Evolutionary conservation across 1,284 basidiomycete genomes (phyloP), one percentile per base, ranked within the genome.

Genomic region (Apiotrichum brassicae): DNA sequence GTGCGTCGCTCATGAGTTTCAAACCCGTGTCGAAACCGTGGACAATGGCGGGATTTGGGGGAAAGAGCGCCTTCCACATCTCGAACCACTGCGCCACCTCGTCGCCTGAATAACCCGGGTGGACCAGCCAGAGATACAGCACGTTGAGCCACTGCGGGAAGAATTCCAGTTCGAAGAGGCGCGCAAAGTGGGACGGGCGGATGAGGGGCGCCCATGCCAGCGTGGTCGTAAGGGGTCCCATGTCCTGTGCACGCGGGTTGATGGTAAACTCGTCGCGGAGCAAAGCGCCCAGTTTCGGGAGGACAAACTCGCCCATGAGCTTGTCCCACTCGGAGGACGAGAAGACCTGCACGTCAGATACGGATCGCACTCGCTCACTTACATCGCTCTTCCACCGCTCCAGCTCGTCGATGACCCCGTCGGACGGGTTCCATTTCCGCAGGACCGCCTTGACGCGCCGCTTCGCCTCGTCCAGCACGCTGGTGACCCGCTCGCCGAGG

Each of bases 121-220:
- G 86, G 12, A 84, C 78, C 46, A 98, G 82, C 95, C 93, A 97
- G 35, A 87, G 73, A 63, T 91, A 84, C 32, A 99, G 75, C n/a
- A 87, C 82, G 37, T 89, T 82, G 43, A 98, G 78, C 92, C 92
- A 98, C 66, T 93, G 92, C 2, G 89, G 87, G 79, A 97, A 95
- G 76, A 98, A 94, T 63, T 91, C 90, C 8, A 80, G 78, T 67
- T 93, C 87, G 56, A 97, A 75, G 7, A 97, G 73, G 62, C 90
- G 86, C 2, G 82, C 79, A 56, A 93, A 78, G 53, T 91, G 81
- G 2, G 85, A 84, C 0, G 81, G 72, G 5, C 88, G 83, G 26
- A 98, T 75, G 37, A 90, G 76, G 22, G 72, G 63, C 16, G 76
- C 76, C 95, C 95, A 99, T 0, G 77, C 76, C 37, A 97, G 75